Conservation (phyloP, 495 filamentous ascomycete species). For the Platismatia glauca region DNA sequence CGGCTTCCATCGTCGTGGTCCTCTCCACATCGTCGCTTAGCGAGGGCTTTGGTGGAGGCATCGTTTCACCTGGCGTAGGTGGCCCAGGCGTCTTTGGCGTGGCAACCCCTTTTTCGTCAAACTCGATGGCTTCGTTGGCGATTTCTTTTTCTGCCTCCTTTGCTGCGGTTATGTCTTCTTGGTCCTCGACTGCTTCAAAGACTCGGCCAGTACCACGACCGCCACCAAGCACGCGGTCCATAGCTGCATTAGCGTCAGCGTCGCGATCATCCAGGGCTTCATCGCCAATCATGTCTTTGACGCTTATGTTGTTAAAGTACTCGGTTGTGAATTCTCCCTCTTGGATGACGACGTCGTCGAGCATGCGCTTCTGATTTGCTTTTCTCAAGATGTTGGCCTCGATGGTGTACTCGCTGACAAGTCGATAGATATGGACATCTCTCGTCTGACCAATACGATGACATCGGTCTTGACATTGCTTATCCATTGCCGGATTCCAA, state of each 20-base stretch:
- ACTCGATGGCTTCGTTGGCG: conserved; percentile 78
- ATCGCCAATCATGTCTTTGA: conserved; percentile 58
- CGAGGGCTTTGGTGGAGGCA: conserved; percentile 27
- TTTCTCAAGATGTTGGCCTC: conserved; percentile 98
- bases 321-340: conserved; percentile 98
- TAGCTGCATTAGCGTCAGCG: conserved; percentile 63
- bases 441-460: conserved; percentile 97
- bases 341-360: conserved; percentile 97
- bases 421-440: conserved; percentile 96
- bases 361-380: conserved; percentile 91
- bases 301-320: conserved; percentile 77
- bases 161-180: conserved; percentile 82
- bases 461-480: conserved; percentile 95
- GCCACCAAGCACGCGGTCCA: conserved; percentile 74
- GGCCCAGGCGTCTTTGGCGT: conserved; percentile 31
- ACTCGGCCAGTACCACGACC: conserved; percentile 48
- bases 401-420: conserved; percentile 95
- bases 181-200: conserved; percentile 83
- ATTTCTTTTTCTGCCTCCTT: conserved; percentile 82
- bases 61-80: conserved; percentile 26
- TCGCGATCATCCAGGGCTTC: conserved; percentile 47
- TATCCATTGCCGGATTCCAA: conserved; percentile 99
- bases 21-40: conserved; percentile 40
- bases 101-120: conserved; percentile 57
- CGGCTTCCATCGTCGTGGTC: conserved; percentile 40